Evolutionary conservation across 768 basidiomycete genomes (phyloP).

Genomic region (Mycena rosella): DNA sequence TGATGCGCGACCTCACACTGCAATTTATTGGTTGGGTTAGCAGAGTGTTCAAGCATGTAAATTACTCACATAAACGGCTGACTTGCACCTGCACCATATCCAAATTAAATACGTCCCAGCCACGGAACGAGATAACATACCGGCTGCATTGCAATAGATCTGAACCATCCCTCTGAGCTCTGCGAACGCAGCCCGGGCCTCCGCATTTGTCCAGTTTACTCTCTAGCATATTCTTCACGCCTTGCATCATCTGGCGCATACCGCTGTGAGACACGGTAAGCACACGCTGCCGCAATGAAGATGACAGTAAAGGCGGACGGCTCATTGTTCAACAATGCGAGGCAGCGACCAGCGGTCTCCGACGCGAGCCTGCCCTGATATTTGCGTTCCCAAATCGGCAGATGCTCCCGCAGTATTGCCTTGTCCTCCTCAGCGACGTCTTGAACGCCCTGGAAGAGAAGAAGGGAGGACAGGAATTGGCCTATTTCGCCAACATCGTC

Average conservation of each 20-base stretch:
- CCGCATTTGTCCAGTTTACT: slow-evolving; percentile 48
- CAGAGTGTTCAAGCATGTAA: too few species aligned
- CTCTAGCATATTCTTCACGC: slow-evolving; percentile 48
- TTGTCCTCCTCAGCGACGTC: slow-evolving; percentile 49
- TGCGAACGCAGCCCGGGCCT: slow-evolving; percentile 42
- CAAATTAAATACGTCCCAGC: neutral
- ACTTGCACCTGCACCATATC: slow-evolving; percentile 51
- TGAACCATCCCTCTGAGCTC: slow-evolving; percentile 39
- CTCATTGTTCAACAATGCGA: slow-evolving; percentile 46
- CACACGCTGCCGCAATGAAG: neutral
- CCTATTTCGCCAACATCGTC: slow-evolving; percentile 50
- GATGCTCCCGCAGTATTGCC: slow-evolving; percentile 47
- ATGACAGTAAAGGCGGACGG: slow-evolving; percentile 39
- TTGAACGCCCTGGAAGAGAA: slow-evolving; percentile 52
- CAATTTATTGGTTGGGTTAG: too few species aligned
- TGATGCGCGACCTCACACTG: slow-evolving; percentile 55
- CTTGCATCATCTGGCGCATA: slow-evolving; percentile 44
- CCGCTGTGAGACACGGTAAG: slow-evolving; percentile 35
- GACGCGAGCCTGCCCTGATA: slow-evolving; percentile 47
- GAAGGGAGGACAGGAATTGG: slow-evolving; percentile 56
- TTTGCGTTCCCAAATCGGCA: slow-evolving; percentile 48
- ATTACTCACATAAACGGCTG: slow-evolving; percentile 55
- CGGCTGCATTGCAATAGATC: slow-evolving; percentile 54
- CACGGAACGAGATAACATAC: slow-evolving; percentile 36
- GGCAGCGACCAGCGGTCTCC: slow-evolving; percentile 52